phyloP scores from a whole-genome alignment of 768 basidiomycete genomes.

The Antrodiella citrinella region DNA sequence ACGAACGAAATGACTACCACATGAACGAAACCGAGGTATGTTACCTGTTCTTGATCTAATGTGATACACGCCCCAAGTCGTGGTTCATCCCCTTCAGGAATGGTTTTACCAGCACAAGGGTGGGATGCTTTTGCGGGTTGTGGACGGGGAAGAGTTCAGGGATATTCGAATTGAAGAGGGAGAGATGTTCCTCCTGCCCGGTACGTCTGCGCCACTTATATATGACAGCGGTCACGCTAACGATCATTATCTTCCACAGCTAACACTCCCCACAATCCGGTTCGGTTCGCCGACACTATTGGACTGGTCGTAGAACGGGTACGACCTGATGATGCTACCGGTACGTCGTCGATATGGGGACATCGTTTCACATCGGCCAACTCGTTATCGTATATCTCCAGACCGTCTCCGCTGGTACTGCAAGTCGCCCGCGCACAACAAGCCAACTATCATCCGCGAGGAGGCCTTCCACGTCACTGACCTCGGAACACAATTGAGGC shows the following conservation, averaged over 20 bases:
- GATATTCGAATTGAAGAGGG: conserved; percentile 91
- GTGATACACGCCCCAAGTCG: neutral
- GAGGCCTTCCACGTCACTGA: conserved; percentile 84
- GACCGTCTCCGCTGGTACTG: conserved; percentile 95
- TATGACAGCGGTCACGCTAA: neutral
- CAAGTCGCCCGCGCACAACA: conserved; percentile 46
- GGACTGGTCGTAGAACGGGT: conserved; percentile 88
- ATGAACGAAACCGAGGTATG: conserved; percentile 88
- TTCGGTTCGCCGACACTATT: conserved; percentile 83
- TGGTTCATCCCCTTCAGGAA: conserved; percentile 68
- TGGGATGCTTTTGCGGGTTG: conserved; percentile 80
- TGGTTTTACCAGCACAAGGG: conserved; percentile 99
- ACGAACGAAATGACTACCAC: conserved; percentile 91
- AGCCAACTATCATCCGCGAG: conserved; percentile 74
- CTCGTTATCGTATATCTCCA: conserved; percentile 22
- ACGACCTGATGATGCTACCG: conserved; percentile 65
- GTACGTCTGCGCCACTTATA: conserved; percentile 31
- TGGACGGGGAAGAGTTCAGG: conserved; percentile 70
- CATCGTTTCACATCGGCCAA: neutral
- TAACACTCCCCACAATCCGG: conserved; percentile 95
- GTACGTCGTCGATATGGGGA: conserved; percentile 32
- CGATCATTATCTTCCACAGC: too few species aligned
- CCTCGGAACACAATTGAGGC: conserved; percentile 89
- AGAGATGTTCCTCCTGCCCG: conserved; percentile 93
- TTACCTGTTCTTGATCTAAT: too few species aligned